These are phyloP conservation scores for Thalassiosira oceanica DNA, from an alignment of 352 stramenopile species.

Conservation along the genomic window DNA sequence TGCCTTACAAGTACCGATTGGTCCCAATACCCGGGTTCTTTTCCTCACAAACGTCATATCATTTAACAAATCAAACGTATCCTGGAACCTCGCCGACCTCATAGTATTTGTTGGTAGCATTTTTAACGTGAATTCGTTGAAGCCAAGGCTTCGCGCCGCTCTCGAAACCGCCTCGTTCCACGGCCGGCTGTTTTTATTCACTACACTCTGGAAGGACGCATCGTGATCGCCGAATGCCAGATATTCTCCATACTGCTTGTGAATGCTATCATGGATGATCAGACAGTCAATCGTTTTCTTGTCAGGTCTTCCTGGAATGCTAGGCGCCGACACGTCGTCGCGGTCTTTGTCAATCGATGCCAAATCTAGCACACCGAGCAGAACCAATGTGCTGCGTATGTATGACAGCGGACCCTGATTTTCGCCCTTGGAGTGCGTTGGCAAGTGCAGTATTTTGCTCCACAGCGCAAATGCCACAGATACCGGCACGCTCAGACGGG, in stretches of 20 bases:
- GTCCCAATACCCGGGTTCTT: constrained; percentile 39
- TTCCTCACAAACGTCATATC: constrained; percentile 58
- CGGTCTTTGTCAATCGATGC: constrained; percentile 44
- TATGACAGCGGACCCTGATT: constrained; percentile 41
- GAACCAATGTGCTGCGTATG: constrained; percentile 54
- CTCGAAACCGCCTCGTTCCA: constrained; percentile 52
- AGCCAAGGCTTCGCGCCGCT: constrained; percentile 21
- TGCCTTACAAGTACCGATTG: constrained; percentile 36
- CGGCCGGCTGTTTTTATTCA: constrained; percentile 24
- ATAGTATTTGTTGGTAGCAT: constrained; percentile 57
- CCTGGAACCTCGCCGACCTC: constrained; percentile 36
- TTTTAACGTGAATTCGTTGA: constrained; percentile 44
- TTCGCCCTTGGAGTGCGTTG: constrained; percentile 2
- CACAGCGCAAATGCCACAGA: constrained; percentile 49
- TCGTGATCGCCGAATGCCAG: constrained; percentile 34
- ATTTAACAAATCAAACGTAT: constrained; percentile 50
- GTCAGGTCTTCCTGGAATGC: too few species aligned
- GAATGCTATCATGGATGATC: constrained; percentile 52
- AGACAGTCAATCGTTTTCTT: constrained; percentile 49
- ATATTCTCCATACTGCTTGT: constrained; percentile 65
- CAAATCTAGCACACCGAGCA: constrained; percentile 56
- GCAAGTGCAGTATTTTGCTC: constrained; percentile 37
- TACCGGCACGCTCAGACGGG: constrained; percentile 39
- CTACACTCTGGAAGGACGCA: constrained; percentile 13
- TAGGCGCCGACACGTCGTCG: constrained; percentile 11